These are phyloP conservation scores for Leishmania gerbilli DNA, from an alignment of 208 protist species.

Conservation along the genomic window DNA sequence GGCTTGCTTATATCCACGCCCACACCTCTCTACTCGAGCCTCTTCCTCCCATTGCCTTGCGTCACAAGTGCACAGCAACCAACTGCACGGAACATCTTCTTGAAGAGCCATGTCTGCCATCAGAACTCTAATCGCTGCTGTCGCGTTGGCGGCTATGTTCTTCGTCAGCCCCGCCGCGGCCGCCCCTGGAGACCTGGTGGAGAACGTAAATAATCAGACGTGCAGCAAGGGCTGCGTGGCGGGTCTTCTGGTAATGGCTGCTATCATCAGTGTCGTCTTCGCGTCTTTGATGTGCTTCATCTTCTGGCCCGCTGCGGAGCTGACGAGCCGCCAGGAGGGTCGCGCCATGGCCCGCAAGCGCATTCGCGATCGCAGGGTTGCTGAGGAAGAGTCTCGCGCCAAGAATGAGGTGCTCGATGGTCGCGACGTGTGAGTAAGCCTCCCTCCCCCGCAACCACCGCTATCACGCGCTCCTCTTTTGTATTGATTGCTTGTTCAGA, in stretches of 20 bases:
- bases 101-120: slow-evolving; percentile 3
- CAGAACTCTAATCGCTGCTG: slow-evolving; percentile 10
- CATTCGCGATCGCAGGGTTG: slow-evolving; percentile 43
- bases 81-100: neutral
- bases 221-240: slow-evolving; percentile 58
- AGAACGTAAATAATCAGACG: slow-evolving; percentile 30
- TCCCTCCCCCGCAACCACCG: neutral
- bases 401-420: slow-evolving; percentile 24
- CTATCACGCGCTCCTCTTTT: too few species aligned
- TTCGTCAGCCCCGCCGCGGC: slow-evolving; percentile 9
- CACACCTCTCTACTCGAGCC: neutral
- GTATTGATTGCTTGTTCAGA: neutral
- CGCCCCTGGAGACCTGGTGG: slow-evolving; percentile 12
- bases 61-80: neutral
- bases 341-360: slow-evolving; percentile 48
- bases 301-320: slow-evolving; percentile 50
- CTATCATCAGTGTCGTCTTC: slow-evolving; percentile 31
- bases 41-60: neutral
- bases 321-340: slow-evolving; percentile 42
- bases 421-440: neutral
- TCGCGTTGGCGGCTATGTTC: slow-evolving; percentile 14
- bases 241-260: slow-evolving; percentile 52
- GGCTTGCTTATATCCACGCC: neutral
- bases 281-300: slow-evolving; percentile 46
- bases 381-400: slow-evolving; percentile 36